Percentiles rank a stretch among this genome's conserved stretches.
phyloP scores from a whole-genome alignment of 1,139 yeast species.

The Eremothecium sinecaudum region DNA sequence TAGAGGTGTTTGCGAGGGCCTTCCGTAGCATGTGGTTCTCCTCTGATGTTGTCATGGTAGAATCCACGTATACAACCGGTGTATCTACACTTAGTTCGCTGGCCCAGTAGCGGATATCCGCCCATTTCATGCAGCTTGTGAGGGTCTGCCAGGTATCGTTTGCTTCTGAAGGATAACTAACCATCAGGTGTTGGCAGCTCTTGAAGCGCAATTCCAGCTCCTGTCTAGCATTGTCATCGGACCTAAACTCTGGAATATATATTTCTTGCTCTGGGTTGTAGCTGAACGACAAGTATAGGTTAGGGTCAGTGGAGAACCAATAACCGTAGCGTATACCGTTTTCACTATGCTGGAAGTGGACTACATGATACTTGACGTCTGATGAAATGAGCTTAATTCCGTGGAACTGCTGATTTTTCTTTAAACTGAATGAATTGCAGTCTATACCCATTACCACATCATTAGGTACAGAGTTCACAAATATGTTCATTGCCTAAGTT shows the following conservation, averaged over 20 bases:
- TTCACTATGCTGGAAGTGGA: constrained; percentile 22
- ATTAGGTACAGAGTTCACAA: constrained; percentile 11
- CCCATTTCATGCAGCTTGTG: constrained; percentile 15
- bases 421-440: constrained; percentile 20
- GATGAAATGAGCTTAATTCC: constrained; percentile 19
- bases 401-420: constrained; percentile 18
- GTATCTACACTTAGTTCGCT: constrained; percentile 1
- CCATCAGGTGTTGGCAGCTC: constrained; percentile 14
- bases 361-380: constrained; percentile 16
- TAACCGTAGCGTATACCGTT: constrained; percentile 24
- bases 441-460: constrained; percentile 24
- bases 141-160: constrained; percentile 20
- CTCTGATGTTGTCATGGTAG: constrained; percentile 35
- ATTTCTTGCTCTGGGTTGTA: constrained; percentile 14
- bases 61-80: constrained; percentile 22
- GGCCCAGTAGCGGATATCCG: constrained; percentile 11
- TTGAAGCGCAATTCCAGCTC: constrained; percentile 9
- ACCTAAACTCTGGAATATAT: constrained; percentile 14
- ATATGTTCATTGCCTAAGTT: constrained; percentile 11
- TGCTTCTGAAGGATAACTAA: constrained; percentile 19
- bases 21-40: constrained; percentile 32
- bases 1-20: constrained; percentile 25
- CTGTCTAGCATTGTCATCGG: constrained; percentile 11
- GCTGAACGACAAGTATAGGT: constrained; percentile 10
- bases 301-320: constrained; percentile 18